These are phyloP conservation scores for Stromatinia cepivora DNA, from an alignment of 2,329 filamentous ascomycete species.

Conservation along the genomic window DNA sequence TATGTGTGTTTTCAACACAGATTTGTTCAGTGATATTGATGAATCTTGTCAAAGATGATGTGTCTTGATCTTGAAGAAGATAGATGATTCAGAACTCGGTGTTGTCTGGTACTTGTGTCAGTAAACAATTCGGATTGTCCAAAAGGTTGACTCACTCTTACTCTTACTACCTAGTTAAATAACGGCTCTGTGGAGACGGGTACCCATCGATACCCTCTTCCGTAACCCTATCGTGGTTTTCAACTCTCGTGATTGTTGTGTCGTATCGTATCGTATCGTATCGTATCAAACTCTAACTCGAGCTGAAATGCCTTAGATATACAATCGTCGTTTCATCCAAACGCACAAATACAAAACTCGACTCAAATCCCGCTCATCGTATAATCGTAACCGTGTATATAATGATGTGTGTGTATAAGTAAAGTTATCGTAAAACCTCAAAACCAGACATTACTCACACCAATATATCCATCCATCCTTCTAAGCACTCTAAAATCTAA, in stretches of 20 bases:
- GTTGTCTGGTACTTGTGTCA: conserved; percentile 6
- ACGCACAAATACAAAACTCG: background rate
- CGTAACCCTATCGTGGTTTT: conserved; percentile 2
- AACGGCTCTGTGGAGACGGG: background rate
- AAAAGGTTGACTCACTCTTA: conserved; percentile 7
- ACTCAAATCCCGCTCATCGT: conserved; percentile 2
- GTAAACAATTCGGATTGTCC: background rate
- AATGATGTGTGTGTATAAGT: background rate
- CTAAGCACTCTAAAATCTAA: background rate
- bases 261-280: background rate
- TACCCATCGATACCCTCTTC: background rate
- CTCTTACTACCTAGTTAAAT: background rate
- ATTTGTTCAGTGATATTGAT: background rate
- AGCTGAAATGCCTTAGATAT: background rate
- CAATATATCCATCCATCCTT: no score
- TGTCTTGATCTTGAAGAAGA: background rate
- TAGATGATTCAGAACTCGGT: background rate
- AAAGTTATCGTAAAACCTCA: background rate
- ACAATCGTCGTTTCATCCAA: background rate
- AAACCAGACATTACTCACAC: background rate
- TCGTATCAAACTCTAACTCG: background rate
- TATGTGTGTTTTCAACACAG: background rate
- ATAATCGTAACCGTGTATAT: background rate
- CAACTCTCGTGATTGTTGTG: background rate
- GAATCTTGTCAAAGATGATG: background rate